phyloP scores from a whole-genome alignment of 257 asterid species.

The Solanum arcanum region DNA sequence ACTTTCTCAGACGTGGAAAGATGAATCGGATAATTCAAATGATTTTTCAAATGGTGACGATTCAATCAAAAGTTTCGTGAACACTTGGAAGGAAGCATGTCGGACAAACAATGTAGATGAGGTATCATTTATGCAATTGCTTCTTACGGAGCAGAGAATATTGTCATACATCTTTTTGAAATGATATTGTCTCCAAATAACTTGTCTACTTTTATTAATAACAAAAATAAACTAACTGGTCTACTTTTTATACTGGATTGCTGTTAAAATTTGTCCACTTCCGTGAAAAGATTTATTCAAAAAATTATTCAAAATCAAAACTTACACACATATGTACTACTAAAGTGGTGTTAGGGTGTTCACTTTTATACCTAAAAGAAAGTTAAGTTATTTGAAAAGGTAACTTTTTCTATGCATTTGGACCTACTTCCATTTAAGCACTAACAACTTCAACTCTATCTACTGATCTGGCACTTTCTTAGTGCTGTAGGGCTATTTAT shows the following conservation, averaged over 20 bases:
- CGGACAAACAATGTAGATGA: constrained; percentile 32
- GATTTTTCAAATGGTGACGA: constrained; percentile 28
- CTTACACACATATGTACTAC: neutral
- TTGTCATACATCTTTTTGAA: neutral
- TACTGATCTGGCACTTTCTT: neutral
- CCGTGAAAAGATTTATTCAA: neutral
- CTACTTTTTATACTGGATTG: neutral
- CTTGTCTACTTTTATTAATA: neutral
- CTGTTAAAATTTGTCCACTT: neutral
- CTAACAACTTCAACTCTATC: neutral
- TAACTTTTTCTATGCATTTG: neutral
- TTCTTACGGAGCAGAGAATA: neutral
- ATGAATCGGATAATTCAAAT: neutral
- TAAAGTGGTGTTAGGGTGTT: neutral
- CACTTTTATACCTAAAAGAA: neutral
- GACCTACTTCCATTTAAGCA: neutral
- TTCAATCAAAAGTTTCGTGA: constrained; percentile 41
- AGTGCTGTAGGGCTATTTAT: neutral
- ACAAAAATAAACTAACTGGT: neutral
- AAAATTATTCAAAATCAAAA: neutral
- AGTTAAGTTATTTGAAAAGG: neutral
- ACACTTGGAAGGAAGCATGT: constrained; percentile 88
- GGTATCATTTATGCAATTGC: constrained; percentile 29
- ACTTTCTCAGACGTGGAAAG: neutral
- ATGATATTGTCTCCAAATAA: neutral